These are phyloP conservation scores for Dioscorea zingiberensis DNA, from an alignment of 106 monocot genomes.

Conservation along the genomic window DNA sequence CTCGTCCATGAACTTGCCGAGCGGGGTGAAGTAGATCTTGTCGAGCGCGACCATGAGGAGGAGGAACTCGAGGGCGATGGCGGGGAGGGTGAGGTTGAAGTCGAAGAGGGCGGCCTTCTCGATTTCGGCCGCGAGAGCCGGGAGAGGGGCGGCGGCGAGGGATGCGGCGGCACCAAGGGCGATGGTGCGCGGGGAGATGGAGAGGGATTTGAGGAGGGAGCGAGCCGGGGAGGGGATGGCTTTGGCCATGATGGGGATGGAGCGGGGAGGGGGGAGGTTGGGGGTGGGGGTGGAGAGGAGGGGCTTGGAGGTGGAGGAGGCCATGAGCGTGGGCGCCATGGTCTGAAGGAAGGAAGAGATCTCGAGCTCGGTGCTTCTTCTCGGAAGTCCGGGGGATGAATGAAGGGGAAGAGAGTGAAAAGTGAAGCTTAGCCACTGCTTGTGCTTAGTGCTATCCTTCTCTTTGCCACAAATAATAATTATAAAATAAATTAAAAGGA, in stretches of 20 bases:
- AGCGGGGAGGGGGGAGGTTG: background rate
- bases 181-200: background rate
- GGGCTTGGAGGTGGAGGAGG: constrained; percentile 32
- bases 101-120: constrained; percentile 98
- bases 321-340: constrained; percentile 53
- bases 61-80: constrained; percentile 83
- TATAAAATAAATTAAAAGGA: too few species aligned
- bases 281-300: constrained; percentile 5
- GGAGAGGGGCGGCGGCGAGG: constrained; percentile 29
- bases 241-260: background rate
- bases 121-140: constrained; percentile 64
- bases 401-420: background rate
- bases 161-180: constrained; percentile 9
- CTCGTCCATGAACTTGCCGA: constrained; percentile 95
- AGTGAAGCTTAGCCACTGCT: background rate
- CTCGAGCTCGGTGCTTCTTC: background rate
- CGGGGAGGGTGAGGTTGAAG: constrained; percentile 91
- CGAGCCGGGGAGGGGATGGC: background rate
- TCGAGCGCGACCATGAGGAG: constrained; percentile 92
- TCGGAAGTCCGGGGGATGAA: background rate
- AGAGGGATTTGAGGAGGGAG: background rate
- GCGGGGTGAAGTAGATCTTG: constrained; percentile 91
- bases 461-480: constrained; percentile 17
- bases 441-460: too few species aligned
- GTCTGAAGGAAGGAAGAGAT: background rate